Conservation (phyloP, 73 alveolate genomes). For the Stentor coeruleus region DNA sequence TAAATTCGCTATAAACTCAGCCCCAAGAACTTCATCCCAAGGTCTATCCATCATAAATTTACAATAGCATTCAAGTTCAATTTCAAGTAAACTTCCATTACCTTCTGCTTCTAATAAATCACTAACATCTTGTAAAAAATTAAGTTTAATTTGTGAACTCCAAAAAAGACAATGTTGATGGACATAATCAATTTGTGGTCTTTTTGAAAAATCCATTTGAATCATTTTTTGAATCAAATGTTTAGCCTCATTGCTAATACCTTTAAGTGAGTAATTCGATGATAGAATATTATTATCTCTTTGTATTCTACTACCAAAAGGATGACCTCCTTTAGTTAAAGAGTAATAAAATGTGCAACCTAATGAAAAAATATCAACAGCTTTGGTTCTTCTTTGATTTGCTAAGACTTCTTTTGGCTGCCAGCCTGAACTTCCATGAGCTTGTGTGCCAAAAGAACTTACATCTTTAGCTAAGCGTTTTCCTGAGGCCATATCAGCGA, state of each 20-base stretch:
- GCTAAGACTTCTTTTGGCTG: slow-evolving; percentile 47
- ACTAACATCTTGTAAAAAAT: slow-evolving; percentile 48
- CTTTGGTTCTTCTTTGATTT: slow-evolving; percentile 30
- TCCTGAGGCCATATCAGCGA: slow-evolving; percentile 86
- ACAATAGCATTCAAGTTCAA: neutral
- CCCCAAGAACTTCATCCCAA: neutral
- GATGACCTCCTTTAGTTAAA: slow-evolving; percentile 50
- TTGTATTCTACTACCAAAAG: slow-evolving; percentile 38
- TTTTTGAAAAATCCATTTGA: slow-evolving; percentile 29
- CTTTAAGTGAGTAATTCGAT: slow-evolving; percentile 25
- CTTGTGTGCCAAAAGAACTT: slow-evolving; percentile 46
- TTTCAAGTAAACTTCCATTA: slow-evolving; percentile 20
- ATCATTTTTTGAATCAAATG: slow-evolving; percentile 34
- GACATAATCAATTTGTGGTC: slow-evolving; percentile 32
- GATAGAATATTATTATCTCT: slow-evolving; percentile 36
- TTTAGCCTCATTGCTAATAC: slow-evolving; percentile 27
- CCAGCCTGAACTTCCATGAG: slow-evolving; percentile 59
- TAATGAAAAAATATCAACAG: slow-evolving; percentile 44
- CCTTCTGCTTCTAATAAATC: slow-evolving; percentile 51
- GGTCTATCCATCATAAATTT: neutral
- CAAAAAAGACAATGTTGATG: slow-evolving; percentile 51
- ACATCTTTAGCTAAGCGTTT: slow-evolving; percentile 37
- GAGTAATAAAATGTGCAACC: slow-evolving; percentile 58
- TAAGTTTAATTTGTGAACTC: slow-evolving; percentile 51
- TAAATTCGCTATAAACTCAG: slow-evolving; percentile 24